Evolutionary conservation across 2,329 filamentous ascomycete genomes (phyloP).

Genomic region (Nakataea oryzae): DNA sequence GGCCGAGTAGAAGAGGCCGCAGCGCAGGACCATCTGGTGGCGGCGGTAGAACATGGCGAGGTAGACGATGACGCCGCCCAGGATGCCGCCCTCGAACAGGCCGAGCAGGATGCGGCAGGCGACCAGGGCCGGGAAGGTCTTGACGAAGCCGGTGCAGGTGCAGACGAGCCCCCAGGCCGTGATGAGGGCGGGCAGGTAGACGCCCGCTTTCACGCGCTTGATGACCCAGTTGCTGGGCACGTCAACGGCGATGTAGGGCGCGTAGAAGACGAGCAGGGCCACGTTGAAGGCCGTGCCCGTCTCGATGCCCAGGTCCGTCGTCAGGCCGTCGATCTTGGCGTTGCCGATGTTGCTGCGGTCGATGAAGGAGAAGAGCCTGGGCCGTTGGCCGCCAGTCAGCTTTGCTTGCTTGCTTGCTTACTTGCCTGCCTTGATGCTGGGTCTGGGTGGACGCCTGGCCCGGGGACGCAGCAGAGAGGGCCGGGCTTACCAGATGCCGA

Average conservation of each 20-base stretch:
- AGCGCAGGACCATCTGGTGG: constrained; percentile 37
- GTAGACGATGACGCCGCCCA: constrained; percentile 47
- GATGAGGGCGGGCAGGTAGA: constrained; percentile 58
- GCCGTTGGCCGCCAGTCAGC: background rate
- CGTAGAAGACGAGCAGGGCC: constrained; percentile 52
- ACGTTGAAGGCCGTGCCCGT: constrained; percentile 46
- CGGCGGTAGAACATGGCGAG: constrained; percentile 43
- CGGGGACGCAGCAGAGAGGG: background rate
- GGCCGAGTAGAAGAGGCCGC: constrained; percentile 56
- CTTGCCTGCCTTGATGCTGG: no score
- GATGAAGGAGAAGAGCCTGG: constrained; percentile 9
- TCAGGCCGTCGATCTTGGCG: constrained; percentile 9
- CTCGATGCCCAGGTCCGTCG: constrained; percentile 5
- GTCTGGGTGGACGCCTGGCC: no score
- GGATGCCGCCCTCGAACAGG: constrained; percentile 45
- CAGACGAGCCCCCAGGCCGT: constrained; percentile 24
- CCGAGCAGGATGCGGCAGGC: constrained; percentile 35
- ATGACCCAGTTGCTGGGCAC: constrained; percentile 54
- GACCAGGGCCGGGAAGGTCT: constrained; percentile 8
- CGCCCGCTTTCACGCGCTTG: constrained; percentile 50
- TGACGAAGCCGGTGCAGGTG: constrained; percentile 14
- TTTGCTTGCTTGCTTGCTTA: background rate
- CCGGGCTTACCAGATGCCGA: constrained; percentile 1
- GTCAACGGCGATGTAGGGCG: constrained; percentile 58
- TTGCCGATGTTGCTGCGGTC: constrained; percentile 8